Evolutionary conservation across 2,329 filamentous ascomycete species (phyloP).

Genomic region (Talaromyces islandicus): DNA sequence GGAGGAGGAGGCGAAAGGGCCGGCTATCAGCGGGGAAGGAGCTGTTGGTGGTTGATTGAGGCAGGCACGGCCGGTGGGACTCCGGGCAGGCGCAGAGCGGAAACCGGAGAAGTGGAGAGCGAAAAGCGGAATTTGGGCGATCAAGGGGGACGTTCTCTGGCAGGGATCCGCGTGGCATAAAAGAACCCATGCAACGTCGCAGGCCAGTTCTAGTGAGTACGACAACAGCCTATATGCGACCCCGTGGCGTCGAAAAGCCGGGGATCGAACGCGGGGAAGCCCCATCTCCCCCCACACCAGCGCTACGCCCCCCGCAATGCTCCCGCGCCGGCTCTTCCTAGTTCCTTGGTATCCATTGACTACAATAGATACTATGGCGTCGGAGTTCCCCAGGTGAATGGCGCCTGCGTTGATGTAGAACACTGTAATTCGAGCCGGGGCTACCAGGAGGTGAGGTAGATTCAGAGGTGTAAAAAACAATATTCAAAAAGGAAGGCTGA

Average conservation of each 20-base stretch:
- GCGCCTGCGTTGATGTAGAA: too few species aligned
- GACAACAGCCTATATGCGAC: not conserved
- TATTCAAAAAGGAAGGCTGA: not conserved
- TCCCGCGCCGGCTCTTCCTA: not conserved
- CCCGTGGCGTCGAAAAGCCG: not conserved
- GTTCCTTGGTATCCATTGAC: not conserved
- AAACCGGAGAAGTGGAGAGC: not conserved
- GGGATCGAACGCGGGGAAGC: not conserved
- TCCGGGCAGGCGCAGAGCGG: not conserved
- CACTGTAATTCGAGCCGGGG: not conserved
- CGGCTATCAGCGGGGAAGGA: not conserved
- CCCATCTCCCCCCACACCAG: not conserved
- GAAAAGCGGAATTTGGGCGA: constrained; percentile 1
- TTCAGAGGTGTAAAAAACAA: not conserved
- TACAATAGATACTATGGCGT: too few species aligned
- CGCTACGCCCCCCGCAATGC: not conserved
- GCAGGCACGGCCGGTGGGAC: not conserved
- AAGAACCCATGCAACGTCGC: not conserved
- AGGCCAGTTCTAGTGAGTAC: not conserved
- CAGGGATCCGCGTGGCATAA: not conserved
- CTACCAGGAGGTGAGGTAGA: not conserved
- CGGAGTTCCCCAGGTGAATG: too few species aligned
- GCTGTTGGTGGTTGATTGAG: not conserved
- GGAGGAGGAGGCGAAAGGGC: not conserved
- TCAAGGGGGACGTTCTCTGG: not conserved